These are phyloP conservation scores for Micractinium sp. DNA, from an alignment of 139 green algal genomes.

Conservation along the genomic window DNA sequence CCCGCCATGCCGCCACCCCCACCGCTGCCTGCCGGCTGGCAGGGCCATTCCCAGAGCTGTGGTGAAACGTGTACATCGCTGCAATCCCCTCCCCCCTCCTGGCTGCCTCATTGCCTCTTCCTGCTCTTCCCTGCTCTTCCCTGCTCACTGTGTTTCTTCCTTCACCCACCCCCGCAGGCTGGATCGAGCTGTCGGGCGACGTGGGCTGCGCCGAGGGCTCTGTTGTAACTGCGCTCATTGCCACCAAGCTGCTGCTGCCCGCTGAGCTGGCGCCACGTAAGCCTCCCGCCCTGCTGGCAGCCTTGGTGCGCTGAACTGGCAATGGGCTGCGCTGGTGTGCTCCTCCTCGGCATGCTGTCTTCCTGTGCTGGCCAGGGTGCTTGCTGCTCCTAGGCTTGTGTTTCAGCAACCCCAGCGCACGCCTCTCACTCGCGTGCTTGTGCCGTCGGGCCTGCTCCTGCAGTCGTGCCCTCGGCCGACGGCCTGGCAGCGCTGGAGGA, in stretches of 20 bases:
- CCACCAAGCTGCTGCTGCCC: conserved; percentile 19
- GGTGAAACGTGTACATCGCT: background rate
- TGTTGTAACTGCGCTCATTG: conserved; percentile 26
- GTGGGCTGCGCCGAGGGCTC: conserved; percentile 34
- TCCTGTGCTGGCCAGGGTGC: background rate
- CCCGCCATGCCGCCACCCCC: too few species aligned
- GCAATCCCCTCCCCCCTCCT: background rate
- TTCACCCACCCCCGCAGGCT: background rate
- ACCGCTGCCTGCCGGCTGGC: too few species aligned
- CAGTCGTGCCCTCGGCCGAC: conserved; percentile 29
- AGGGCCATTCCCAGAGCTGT: too few species aligned
- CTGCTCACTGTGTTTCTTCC: background rate
- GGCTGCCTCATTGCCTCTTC: background rate
- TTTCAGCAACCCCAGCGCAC: background rate
- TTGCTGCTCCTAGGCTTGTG: background rate
- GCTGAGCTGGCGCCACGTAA: conserved; percentile 3
- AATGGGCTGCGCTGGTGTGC: background rate
- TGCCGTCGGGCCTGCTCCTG: background rate
- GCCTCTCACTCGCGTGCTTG: background rate
- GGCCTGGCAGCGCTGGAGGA: conserved; percentile 35
- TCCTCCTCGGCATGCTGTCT: background rate
- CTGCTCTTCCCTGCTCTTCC: background rate
- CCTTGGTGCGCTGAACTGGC: background rate
- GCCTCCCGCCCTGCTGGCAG: background rate
- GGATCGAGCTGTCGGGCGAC: conserved; percentile 15